A percentile compares a stretch with the other conserved stretches of the same genome.
phyloP scores from a whole-genome alignment of 2,329 filamentous ascomycete species.

The Pseudogymnoascus verrucosus region DNA sequence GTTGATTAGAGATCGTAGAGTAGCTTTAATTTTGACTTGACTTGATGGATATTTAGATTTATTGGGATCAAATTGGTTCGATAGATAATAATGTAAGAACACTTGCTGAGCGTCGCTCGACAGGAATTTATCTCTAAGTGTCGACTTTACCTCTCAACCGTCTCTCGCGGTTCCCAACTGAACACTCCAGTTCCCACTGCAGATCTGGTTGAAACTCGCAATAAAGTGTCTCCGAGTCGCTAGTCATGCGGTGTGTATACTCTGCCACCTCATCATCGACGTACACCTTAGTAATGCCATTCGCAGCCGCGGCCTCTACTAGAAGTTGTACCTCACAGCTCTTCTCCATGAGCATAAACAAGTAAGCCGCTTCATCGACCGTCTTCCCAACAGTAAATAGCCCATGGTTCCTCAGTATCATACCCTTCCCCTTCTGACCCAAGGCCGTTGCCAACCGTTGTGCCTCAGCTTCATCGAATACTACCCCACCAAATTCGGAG shows the following conservation, averaged over 20 bases:
- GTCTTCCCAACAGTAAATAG: conserved; percentile 24
- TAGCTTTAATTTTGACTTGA: too few species aligned
- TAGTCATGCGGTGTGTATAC: background rate
- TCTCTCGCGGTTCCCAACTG: background rate
- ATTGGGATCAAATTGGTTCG: too few species aligned
- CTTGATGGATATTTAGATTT: too few species aligned
- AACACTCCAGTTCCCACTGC: background rate
- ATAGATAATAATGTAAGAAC: too few species aligned
- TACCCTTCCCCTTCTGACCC: conserved; percentile 31
- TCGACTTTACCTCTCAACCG: background rate
- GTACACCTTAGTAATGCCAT: conserved; percentile 28
- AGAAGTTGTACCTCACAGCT: conserved; percentile 33
- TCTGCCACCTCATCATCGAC: conserved; percentile 95
- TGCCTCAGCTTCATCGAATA: conserved; percentile 37
- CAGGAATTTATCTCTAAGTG: background rate
- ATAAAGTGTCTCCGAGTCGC: conserved; percentile 6
- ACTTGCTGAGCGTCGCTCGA: too few species aligned
- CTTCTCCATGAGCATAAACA: conserved; percentile 34
- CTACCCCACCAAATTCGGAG: conserved; percentile 38
- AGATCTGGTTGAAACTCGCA: conserved; percentile 9
- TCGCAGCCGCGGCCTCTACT: conserved; percentile 16
- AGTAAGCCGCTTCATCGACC: conserved; percentile 35
- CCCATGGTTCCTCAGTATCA: conserved; percentile 36
- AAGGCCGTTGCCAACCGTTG: conserved; percentile 33
- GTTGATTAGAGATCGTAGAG: too few species aligned